Evolutionary conservation across 2,329 filamentous ascomycete species (phyloP).

Genomic region (Tolypocladium capitatum): DNA sequence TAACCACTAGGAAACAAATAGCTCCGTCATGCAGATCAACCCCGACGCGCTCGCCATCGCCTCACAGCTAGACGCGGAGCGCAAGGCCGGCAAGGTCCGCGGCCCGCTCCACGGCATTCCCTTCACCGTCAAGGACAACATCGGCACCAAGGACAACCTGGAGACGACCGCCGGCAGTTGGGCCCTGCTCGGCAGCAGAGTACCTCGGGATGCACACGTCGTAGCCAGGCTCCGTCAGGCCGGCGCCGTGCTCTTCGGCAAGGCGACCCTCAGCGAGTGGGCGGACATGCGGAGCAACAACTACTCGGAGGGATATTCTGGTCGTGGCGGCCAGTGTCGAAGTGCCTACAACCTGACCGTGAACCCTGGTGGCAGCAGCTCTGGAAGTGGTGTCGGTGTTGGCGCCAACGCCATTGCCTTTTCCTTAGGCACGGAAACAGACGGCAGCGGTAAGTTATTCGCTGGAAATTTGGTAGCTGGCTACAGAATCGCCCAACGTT

Average conservation of each 20-base stretch:
- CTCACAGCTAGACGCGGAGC: slow-evolving; percentile 44
- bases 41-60: slow-evolving; percentile 55
- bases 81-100: slow-evolving; percentile 39
- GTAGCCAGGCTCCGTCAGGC: slow-evolving; percentile 47
- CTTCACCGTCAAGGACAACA: slow-evolving; percentile 63
- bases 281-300: slow-evolving; percentile 56
- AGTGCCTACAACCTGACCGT: slow-evolving; percentile 56
- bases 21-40: slow-evolving; percentile 51
- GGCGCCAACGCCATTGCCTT: slow-evolving; percentile 50
- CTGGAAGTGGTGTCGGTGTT: slow-evolving; percentile 52
- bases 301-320: slow-evolving; percentile 56
- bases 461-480: not conserved
- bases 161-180: slow-evolving; percentile 61
- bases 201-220: slow-evolving; percentile 55
- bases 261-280: slow-evolving; percentile 61
- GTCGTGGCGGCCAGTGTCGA: slow-evolving; percentile 48
- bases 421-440: slow-evolving; percentile 61
- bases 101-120: slow-evolving; percentile 63
- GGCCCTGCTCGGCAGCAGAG: slow-evolving; percentile 50
- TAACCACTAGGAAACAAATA: too few species aligned
- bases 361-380: slow-evolving; percentile 56
- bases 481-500: not conserved
- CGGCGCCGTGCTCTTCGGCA: slow-evolving; percentile 57
- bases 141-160: slow-evolving; percentile 54
- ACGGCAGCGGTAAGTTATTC: slow-evolving; percentile 39